A percentile compares a stretch with the other conserved stretches of the same genome.
These are phyloP conservation scores for Penicillium decumbens DNA, from an alignment of 2,329 filamentous ascomycete species.

Conservation along the genomic window DNA sequence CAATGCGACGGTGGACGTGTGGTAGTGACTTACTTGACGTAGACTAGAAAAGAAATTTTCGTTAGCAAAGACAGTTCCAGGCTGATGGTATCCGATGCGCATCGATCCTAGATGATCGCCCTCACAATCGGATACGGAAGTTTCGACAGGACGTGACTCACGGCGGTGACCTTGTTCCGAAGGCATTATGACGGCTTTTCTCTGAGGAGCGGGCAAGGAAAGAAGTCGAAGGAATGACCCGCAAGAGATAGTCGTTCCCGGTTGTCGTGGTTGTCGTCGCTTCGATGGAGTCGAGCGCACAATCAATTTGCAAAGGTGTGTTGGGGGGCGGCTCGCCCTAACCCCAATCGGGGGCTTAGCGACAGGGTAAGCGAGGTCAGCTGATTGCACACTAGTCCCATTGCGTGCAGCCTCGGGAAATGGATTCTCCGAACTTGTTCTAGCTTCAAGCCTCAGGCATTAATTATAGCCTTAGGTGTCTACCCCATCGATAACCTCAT, in stretches of 20 bases:
- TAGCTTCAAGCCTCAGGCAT: neutral
- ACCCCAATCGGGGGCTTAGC: slow-evolving; percentile 36
- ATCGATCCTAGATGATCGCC: neutral
- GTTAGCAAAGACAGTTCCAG: slow-evolving; percentile 27
- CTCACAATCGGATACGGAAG: slow-evolving; percentile 14
- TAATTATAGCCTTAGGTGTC: neutral
- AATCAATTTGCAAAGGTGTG: slow-evolving; percentile 39
- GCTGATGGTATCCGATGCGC: slow-evolving; percentile 9
- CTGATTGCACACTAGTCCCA: slow-evolving; percentile 26
- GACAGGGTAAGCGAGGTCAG: slow-evolving; percentile 37
- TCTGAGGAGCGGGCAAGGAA: slow-evolving; percentile 42
- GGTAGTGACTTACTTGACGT: slow-evolving; percentile 72
- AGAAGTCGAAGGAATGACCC: slow-evolving; percentile 41
- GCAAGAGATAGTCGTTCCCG: slow-evolving; percentile 38
- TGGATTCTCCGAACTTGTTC: neutral
- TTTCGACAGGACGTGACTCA: slow-evolving; percentile 52
- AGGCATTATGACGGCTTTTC: slow-evolving; percentile 68
- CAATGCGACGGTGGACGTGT: slow-evolving; percentile 19
- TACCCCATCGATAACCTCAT: slow-evolving; percentile 8
- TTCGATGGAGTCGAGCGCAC: slow-evolving; percentile 38
- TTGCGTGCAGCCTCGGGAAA: slow-evolving; percentile 1
- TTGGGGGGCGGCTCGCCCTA: slow-evolving; percentile 33
- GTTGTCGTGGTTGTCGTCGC: slow-evolving; percentile 43
- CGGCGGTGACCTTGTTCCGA: slow-evolving; percentile 82
- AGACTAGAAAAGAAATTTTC: slow-evolving; percentile 55